Conservation (phyloP, 306 rosid species). For the Alnus glutinosa region DNA sequence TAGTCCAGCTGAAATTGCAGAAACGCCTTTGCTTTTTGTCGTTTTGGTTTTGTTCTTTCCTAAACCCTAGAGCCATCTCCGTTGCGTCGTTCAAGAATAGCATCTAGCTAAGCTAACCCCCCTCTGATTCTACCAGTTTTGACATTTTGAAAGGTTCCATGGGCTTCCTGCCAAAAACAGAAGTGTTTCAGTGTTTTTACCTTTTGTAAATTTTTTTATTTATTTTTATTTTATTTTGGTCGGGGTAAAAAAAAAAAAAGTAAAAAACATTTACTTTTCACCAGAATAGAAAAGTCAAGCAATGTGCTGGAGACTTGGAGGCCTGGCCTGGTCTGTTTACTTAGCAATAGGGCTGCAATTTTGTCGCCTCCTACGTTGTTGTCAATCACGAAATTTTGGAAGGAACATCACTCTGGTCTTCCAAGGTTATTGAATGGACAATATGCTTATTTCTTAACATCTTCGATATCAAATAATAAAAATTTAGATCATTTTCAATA, state of each 20-base stretch:
- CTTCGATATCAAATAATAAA: neutral
- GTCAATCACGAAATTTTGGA: neutral
- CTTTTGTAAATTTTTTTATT: neutral
- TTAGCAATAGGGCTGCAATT: too few species aligned
- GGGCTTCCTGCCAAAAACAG: neutral
- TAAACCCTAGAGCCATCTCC: neutral
- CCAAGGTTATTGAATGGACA: neutral
- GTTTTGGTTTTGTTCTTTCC: neutral
- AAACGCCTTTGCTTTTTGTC: neutral
- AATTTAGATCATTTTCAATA: too few species aligned
- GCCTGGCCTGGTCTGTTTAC: neutral
- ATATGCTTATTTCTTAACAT: neutral
- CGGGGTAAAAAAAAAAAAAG: too few species aligned
- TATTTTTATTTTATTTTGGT: neutral
- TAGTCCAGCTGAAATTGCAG: neutral
- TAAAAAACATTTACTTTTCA: neutral
- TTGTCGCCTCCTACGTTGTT: neutral
- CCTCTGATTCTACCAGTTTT: neutral
- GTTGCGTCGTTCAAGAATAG: neutral
- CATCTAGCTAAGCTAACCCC: neutral
- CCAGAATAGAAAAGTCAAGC: neutral
- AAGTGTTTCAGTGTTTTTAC: neutral
- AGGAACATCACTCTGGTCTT: neutral
- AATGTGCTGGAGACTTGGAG: too few species aligned
- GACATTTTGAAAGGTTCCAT: neutral